Evolutionary conservation across 2,329 filamentous ascomycete genomes (phyloP), one percentile per base, ranked within the genome.

Genomic region (Stagonosporopsis tanaceti): DNA sequence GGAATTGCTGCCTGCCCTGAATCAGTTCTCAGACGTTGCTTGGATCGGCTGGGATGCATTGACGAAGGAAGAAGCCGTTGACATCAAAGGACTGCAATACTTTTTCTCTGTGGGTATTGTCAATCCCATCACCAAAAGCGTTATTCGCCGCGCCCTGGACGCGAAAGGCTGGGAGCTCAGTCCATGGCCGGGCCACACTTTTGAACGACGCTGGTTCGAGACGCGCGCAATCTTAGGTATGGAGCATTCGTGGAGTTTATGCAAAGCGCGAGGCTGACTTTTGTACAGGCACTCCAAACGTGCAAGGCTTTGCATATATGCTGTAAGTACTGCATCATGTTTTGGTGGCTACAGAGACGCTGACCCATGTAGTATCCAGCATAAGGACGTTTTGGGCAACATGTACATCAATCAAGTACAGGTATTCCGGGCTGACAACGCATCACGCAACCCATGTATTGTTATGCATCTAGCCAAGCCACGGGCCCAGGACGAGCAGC

Each of bases 301-400:
- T 66, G 1, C 60, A 57, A 46, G 63, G 63, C 17, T 66, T 63
- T 25, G 65, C 58, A 2, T 66, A 66, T 38, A 57, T 68, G 22
- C 51, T 70, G 2, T 41, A n/a, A 25, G 38, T 41, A 25, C 20
- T 27, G 1, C 3, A 24, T 7, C 2, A 6, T 25, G 22, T 12
- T 20, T 22, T 22, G 14, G 6, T 14, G 2, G 2, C 0, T 8
- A 5, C 7, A 22, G 20, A 2, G 12, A 7, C 22, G 22, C 38
- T 41, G 7, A 41, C 5, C 22, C 14, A 22, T 25, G 5, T 15
- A 41, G 38, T 25, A 47, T 66, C 4, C 57, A 64, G 46, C 66
- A 68, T 28, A 70, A 67, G 40, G 52, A 57, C 5, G 39, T 60
- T 17, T 34, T 66, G 11, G 62, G 58, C 7, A 60, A 63, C 40